These are phyloP conservation scores for Phytophthora foliorum DNA, from an alignment of 352 stramenopile genomes.

Conservation along the genomic window DNA sequence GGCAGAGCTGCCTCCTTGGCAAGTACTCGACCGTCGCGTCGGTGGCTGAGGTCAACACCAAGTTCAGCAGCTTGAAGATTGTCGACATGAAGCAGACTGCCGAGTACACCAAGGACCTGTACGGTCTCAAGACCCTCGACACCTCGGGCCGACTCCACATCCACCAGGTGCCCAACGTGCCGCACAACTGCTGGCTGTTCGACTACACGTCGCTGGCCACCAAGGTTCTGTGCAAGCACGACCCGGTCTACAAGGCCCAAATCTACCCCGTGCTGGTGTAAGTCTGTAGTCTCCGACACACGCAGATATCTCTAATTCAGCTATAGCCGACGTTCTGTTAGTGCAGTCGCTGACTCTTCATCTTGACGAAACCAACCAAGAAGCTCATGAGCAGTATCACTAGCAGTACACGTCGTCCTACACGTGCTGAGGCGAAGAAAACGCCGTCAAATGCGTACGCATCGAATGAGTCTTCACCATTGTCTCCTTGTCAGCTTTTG, in stretches of 20 bases:
- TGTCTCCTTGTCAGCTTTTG: background rate
- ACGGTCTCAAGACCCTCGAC: conserved; percentile 51
- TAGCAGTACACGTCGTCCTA: conserved; percentile 16
- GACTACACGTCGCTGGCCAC: conserved; percentile 48
- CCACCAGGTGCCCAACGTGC: conserved; percentile 36
- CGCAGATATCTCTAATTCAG: background rate
- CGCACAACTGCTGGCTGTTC: conserved; percentile 56
- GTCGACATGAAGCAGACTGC: conserved; percentile 41
- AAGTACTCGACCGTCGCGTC: conserved; percentile 49
- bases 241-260: conserved; percentile 42
- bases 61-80: conserved; percentile 44
- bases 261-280: conserved; percentile 45
- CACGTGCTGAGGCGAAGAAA: conserved; percentile 49
- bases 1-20: conserved; percentile 48
- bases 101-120: conserved; percentile 51
- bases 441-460: conserved; percentile 42
- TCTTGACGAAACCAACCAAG: conserved; percentile 23
- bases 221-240: conserved; percentile 34
- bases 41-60: conserved; percentile 39
- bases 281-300: background rate
- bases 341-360: conserved; percentile 27
- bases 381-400: conserved; percentile 23
- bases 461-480: background rate
- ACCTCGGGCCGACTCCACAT: conserved; percentile 32
- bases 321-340: too few relatives aligned